phyloP scores from a whole-genome alignment of 495 filamentous ascomycete species.

The Baudoinia panamericana region DNA sequence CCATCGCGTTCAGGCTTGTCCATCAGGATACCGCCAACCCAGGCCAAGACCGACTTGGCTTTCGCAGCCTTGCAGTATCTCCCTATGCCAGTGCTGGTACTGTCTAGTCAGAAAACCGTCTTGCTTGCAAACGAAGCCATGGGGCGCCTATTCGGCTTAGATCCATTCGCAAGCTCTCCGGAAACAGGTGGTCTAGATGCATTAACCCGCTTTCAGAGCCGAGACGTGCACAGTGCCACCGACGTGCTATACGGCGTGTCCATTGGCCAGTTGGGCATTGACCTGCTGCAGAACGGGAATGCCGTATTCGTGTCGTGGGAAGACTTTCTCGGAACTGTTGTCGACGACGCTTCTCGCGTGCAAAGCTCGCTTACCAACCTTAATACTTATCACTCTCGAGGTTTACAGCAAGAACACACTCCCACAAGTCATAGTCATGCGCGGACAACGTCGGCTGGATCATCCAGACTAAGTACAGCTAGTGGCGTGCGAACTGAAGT shows the following conservation, averaged over 20 bases:
- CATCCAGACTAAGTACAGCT: slow-evolving; percentile 34
- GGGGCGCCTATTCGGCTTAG: slow-evolving; percentile 46
- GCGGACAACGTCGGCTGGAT: slow-evolving; percentile 1
- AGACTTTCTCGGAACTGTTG: slow-evolving; percentile 24
- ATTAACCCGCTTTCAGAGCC: no score
- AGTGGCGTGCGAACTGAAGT: slow-evolving; percentile 13
- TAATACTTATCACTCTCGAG: slow-evolving; percentile 10
- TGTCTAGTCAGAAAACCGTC: slow-evolving; percentile 49
- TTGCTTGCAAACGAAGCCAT: slow-evolving; percentile 60
- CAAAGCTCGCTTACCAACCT: slow-evolving; percentile 10
- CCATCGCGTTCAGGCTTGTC: slow-evolving; percentile 7
- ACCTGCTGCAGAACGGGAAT: slow-evolving; percentile 44
- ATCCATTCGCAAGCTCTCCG: slow-evolving; percentile 6
- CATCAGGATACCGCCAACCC: slow-evolving; percentile 14
- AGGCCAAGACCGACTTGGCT: slow-evolving; percentile 30
- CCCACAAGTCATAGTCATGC: no score
- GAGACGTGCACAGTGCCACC: slow-evolving; percentile 22
- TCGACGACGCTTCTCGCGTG: slow-evolving; percentile 20
- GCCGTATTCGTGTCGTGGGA: slow-evolving; percentile 33
- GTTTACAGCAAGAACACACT: not conserved
- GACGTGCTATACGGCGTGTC: slow-evolving; percentile 43
- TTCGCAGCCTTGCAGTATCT: slow-evolving; percentile 53
- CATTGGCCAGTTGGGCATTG: slow-evolving; percentile 47
- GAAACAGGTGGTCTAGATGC: slow-evolving; percentile 24
- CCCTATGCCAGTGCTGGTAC: slow-evolving; percentile 51